Conservation (phyloP, 2,329 filamentous ascomycete species). For the Aspergillus proliferans region DNA sequence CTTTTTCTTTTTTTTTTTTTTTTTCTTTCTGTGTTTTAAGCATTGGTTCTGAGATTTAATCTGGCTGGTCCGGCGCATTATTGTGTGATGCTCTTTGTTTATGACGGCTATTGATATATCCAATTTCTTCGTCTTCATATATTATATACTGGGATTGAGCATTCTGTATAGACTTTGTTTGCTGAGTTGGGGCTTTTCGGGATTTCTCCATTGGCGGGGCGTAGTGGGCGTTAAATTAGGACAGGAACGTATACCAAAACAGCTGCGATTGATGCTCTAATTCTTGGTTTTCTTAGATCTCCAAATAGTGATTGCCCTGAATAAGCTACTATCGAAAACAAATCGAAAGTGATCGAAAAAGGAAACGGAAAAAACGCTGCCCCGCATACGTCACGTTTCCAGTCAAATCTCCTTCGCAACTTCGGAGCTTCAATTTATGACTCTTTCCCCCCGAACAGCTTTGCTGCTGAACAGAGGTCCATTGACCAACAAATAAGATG, state of each 20-base stretch:
- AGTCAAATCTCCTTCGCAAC: slow-evolving; percentile 5
- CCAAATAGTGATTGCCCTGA: no score
- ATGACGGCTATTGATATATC: slow-evolving; percentile 7
- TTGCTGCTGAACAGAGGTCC: not conserved
- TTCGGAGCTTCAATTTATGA: slow-evolving; percentile 11
- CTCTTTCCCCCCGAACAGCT: slow-evolving; percentile 7
- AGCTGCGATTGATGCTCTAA: no score
- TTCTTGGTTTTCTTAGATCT: no score
- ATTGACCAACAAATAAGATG: slow-evolving; percentile 33
- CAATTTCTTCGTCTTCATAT: no score
- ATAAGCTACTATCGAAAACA: not conserved
- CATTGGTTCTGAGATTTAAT: slow-evolving; percentile 17
- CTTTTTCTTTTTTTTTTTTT: slow-evolving; percentile 14
- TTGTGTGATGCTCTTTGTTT: slow-evolving; percentile 20
- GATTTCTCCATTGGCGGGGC: no score
- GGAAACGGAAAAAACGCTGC: slow-evolving; percentile 11
- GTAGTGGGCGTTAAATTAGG: no score
- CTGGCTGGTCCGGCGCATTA: slow-evolving; percentile 34
- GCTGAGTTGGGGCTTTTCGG: no score
- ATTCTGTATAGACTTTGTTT: no score
- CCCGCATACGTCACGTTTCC: slow-evolving; percentile 34
- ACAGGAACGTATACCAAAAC: no score
- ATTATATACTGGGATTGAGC: no score
- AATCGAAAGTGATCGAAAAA: not conserved
- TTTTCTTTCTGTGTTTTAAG: slow-evolving; percentile 8